Evolutionary conservation across 2,329 filamentous ascomycete species (phyloP).

Genomic region (Ophiostoma angusticollis): DNA sequence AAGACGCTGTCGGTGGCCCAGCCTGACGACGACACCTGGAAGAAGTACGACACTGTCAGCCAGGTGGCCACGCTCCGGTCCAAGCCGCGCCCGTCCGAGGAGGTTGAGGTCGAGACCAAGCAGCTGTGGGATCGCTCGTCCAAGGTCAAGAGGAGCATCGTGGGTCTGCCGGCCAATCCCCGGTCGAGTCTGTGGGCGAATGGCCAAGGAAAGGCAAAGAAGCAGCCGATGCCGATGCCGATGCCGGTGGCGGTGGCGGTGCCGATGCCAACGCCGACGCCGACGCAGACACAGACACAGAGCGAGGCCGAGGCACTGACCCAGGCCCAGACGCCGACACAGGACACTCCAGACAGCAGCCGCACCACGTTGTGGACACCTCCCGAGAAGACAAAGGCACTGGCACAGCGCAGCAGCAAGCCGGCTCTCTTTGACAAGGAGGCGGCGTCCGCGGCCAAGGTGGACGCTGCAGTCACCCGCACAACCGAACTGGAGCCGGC

Average conservation of each 20-base stretch:
- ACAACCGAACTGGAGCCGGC: conserved; percentile 6
- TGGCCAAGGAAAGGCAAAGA: too few species aligned
- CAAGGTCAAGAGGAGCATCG: neutral
- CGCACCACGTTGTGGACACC: neutral
- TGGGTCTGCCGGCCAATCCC: neutral
- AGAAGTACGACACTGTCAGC: conserved; percentile 19
- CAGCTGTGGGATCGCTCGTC: conserved; percentile 9
- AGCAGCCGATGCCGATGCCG: neutral
- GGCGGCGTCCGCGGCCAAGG: neutral
- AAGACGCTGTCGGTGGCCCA: conserved; percentile 20
- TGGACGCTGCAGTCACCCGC: conserved; percentile 4
- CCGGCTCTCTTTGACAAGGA: conserved; percentile 8
- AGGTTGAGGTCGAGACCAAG: conserved; percentile 19
- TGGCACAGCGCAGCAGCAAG: neutral
- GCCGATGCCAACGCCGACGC: too few species aligned
- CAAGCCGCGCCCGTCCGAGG: conserved; percentile 18
- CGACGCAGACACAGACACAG: too few species aligned
- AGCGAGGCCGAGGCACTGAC: too few species aligned
- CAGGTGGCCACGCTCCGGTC: conserved; percentile 17
- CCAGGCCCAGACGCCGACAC: too few species aligned
- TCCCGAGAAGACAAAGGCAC: neutral
- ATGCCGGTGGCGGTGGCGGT: too few species aligned
- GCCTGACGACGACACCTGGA: conserved; percentile 26
- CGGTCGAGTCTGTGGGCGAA: conserved; percentile 6
- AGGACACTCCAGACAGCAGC: too few species aligned